These are phyloP conservation scores for Pilaira anomala DNA, from an alignment of 192 early-diverging fungal species.

Conservation along the genomic window DNA sequence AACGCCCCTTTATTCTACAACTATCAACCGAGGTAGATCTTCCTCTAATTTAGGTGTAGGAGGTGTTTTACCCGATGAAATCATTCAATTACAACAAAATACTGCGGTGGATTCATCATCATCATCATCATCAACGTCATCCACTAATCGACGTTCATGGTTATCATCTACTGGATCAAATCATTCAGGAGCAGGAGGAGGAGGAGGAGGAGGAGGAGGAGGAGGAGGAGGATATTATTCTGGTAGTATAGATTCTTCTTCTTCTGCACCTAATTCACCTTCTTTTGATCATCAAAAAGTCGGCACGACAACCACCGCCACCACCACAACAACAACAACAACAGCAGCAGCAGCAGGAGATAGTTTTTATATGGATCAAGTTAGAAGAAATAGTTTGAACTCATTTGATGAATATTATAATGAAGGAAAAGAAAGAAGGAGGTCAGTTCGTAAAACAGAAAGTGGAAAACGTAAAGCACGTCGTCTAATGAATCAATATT, in stretches of 20 bases:
- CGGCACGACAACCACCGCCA: not conserved
- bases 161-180: constrained; percentile 5
- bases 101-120: no score
- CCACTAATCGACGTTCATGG: constrained; percentile 5
- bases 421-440: not conserved
- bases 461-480: constrained; percentile 4
- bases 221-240: not conserved
- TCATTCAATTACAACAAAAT: not conserved
- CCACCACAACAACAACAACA: not conserved
- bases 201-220: not conserved
- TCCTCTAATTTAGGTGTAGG: constrained; percentile 11
- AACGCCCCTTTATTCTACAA: not conserved
- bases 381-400: not conserved
- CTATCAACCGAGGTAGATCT: not conserved
- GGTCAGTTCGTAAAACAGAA: not conserved
- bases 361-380: no score
- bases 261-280: not conserved
- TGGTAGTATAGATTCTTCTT: not conserved
- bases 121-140: not conserved
- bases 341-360: not conserved
- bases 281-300: not conserved
- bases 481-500: not conserved
- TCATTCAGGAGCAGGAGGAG: not conserved
- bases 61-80: constrained; percentile 15
- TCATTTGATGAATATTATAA: not conserved